A percentile compares a stretch with the other conserved stretches of the same genome.
Evolutionary conservation across 768 basidiomycete genomes (phyloP).

Genomic region (Albatrellus ellisii): DNA sequence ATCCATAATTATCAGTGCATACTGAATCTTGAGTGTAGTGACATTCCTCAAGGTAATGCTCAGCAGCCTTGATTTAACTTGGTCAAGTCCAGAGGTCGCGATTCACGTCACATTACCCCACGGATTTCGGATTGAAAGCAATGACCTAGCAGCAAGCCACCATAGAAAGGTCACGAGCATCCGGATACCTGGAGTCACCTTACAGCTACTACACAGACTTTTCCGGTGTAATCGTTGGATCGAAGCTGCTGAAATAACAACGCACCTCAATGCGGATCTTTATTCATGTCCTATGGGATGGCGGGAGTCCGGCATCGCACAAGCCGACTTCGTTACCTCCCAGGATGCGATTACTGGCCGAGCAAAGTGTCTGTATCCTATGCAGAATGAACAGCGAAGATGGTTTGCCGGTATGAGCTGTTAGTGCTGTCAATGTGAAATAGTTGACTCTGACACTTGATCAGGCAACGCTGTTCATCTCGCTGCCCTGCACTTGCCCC

Average conservation of each 20-base stretch:
- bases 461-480: conserved; percentile 4
- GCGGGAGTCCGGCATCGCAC: conserved; percentile 33
- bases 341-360: conserved; percentile 66
- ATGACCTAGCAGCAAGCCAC: conserved; percentile 58
- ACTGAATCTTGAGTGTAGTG: conserved; percentile 30
- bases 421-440: too few species aligned
- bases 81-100: conserved; percentile 40
- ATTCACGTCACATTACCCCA: conserved; percentile 38
- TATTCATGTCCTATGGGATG: conserved; percentile 54
- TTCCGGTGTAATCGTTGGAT: conserved; percentile 42
- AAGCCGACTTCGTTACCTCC: conserved; percentile 49
- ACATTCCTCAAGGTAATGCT: conserved; percentile 71
- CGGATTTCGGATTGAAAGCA: conserved; percentile 56
- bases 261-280: conserved; percentile 52
- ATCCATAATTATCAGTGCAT: neutral
- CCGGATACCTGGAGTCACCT: conserved; percentile 33
- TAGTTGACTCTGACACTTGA: too few species aligned
- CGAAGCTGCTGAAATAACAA: conserved; percentile 40
- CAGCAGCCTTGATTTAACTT: conserved; percentile 38
- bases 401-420: too few species aligned
- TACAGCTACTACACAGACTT: conserved; percentile 37
- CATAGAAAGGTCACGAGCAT: conserved; percentile 55
- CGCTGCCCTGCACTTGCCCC: conserved; percentile 5
- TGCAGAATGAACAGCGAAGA: too few species aligned
- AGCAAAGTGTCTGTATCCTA: conserved; percentile 35